Evolutionary conservation across 208 protist genomes (phyloP), one percentile per base, ranked within the genome.

Genomic region (Trypanosomatidae sp.): DNA sequence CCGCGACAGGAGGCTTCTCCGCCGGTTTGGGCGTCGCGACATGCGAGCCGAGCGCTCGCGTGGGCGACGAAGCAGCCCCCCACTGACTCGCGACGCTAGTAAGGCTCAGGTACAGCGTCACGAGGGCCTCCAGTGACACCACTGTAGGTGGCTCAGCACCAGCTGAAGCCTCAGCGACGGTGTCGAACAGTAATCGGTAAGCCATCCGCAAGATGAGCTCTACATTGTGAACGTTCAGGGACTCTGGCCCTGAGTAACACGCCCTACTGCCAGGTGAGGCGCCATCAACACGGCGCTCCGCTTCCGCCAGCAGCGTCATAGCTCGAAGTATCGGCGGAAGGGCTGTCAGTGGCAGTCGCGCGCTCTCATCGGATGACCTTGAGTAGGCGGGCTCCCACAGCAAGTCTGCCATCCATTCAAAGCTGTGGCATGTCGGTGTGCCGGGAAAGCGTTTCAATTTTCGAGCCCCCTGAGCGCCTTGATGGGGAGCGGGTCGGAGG

Each of bases 71-170:
- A 41, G 19, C 39, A 41, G 41, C 0, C 39, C 25, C 0, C 39
- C 25, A 33, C 9, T 59, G 8, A 8, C 19, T 47, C 19, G 22
- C 41, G 13, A 39, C 44, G 28, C 64, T 22, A 22, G 19, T 33
- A 19, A 69, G 30, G 33, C 66, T 43, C 12, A 79, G 30, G 74
- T 74, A 66, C 7, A 79, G 39, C n/a, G 62, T 74, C 44, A 74
- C 60, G 0, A 79, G 74, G 13, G 69, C 49, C 33, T 79, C 74
- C 60, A 79, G 69, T n/a, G 74, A 7, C 41, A 72, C 28, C 55
- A n/a, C 10, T 13, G 36, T 17, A 1, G 30, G 17, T 44, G 50
- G 39, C 36, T 8, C 30, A 12, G 50, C 36, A 7, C 46, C 36
- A 0, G 67, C 46, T 46, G 67, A 13, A 3, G 22, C 17, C 39